Base-by-base conservation (phyloP, 805 yeast genomes). In the Candida xyloterini region DNA sequence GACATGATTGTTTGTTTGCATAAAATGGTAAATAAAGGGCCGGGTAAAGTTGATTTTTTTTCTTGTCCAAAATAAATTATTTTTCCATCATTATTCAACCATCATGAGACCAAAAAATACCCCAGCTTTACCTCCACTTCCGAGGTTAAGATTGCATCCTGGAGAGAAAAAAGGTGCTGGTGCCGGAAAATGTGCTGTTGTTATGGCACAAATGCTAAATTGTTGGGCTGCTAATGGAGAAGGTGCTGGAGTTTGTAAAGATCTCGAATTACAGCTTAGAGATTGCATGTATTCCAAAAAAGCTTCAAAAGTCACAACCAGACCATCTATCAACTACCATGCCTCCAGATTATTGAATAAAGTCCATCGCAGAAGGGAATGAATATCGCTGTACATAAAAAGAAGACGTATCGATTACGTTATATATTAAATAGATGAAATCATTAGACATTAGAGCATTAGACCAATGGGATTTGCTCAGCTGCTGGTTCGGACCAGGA, bases 171-270 rank as follows among this genome's bases (percentile, higher is more conserved):
- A 77, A 50, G 62, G 71, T 42, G 32, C 36, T 9, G 42, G 22
- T 15, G 75, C 85, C 33, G 80, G 82, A 51, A 79, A 86, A 42
- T 89, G 96, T 62, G 62, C 79, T 44, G 88, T 86, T 41, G 66
- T 84, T 48, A 85, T 90, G 90, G 81, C 93, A 1, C 81, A 86
- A 33, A 71, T 90, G 60, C 69, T 90, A 52, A 86, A 84, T 71
- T 90, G 98, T 67, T 90, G 98, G 98, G 95, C 96, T 2, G 85
- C 96, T 16, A 85, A 87, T 65, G 91, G 95, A 34, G 95, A 88
- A 62, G 90, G 93, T 44, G 68, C 82, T 15, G 66, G 72, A 9
- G 72, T 67, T 33, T 90, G 98, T 65, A 68, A 73, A 16, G 69
- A 67, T 7, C 63, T 86, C 33, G 95, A 83, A 56, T 60, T 63